Conservation (phyloP, 805 yeast species). For the Maudiozyma bulderi region DNA sequence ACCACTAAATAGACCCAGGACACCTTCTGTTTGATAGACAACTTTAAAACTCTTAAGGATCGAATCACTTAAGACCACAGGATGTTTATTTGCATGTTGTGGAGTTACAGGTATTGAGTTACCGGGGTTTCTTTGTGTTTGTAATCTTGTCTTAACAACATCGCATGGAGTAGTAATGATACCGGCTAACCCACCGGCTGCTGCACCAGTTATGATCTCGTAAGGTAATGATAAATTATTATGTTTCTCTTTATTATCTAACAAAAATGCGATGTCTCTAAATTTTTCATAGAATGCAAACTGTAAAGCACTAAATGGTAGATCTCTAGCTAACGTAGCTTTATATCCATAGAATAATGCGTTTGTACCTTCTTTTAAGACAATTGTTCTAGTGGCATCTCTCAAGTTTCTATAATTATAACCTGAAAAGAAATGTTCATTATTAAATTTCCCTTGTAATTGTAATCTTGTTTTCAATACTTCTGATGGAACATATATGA, state of each 20-base stretch:
- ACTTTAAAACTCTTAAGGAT: slow-evolving; percentile 41
- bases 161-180: slow-evolving; percentile 82
- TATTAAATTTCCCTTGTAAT: slow-evolving; percentile 80
- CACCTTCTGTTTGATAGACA: slow-evolving; percentile 66
- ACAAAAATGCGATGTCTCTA: slow-evolving; percentile 46
- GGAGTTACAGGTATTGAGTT: slow-evolving; percentile 1
- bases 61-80: slow-evolving; percentile 30
- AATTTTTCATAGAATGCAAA: slow-evolving; percentile 90
- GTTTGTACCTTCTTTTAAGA: slow-evolving; percentile 57
- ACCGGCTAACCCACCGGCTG: slow-evolving; percentile 93
- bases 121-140: slow-evolving; percentile 48
- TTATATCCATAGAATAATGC: slow-evolving; percentile 86
- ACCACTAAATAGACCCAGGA: slow-evolving; percentile 76
- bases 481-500: slow-evolving; percentile 91
- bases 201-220: slow-evolving; percentile 84
- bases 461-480: slow-evolving; percentile 89
- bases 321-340: slow-evolving; percentile 84
- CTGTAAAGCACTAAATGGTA: slow-evolving; percentile 93
- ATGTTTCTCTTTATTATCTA: slow-evolving; percentile 27
- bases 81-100: slow-evolving; percentile 1
- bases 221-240: slow-evolving; percentile 43
- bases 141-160: slow-evolving; percentile 85
- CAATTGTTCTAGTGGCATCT: slow-evolving; percentile 61
- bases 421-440: slow-evolving; percentile 68
- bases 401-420: slow-evolving; percentile 73